Base-by-base conservation (phyloP, 768 basidiomycete genomes). In the Kwoniella shandongensis region DNA sequence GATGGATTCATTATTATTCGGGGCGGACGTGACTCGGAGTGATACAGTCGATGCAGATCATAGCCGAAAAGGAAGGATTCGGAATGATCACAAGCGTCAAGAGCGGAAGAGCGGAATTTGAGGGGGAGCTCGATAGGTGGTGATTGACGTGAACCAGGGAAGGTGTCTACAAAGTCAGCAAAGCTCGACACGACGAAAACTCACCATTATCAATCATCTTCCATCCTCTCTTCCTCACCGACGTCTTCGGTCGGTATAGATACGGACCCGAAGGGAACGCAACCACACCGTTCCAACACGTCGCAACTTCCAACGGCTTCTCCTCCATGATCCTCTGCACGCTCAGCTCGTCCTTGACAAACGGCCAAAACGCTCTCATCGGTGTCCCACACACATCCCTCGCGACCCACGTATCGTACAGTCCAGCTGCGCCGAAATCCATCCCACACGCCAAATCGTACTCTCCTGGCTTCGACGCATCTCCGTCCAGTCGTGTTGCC, bases 361-460 rank as follows among this genome's bases (percentile, higher is more conserved):
- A 62, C 0, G 53, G 59, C 23, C 51, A 57, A 10, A 49, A 57
- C 10, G 59, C 52, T 17, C 58, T 60, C 3, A 72, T 36, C 22
- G 63, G 67, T n/a, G 61, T 44, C 15, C 68, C 42, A 18, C 70
- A 67, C 23, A 65, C 46, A 29, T 66, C 50, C 20, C 39, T 51
- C 27, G 66, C 63, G 4, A 54, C 54, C 39, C 59, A 49, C 5
- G 61, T 39, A 44, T 72, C 70, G 53, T 62, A 46, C 2, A 60
- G 52, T 2, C 46, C 69, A 11, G 62, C 64, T 17, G 46, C 46
- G 17, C 64, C 46, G 61, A 79, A 78, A 63, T 81, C 80, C 57
- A 81, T 64, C 5, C 74, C 80, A 52, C 81, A 81, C 13, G 72
- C 80, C 74, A 81, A 77, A 56, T 81, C 81, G 38, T 65, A 65